Conservation (phyloP, 2,329 filamentous ascomycete species). For the Verticillium albo-atrum region DNA sequence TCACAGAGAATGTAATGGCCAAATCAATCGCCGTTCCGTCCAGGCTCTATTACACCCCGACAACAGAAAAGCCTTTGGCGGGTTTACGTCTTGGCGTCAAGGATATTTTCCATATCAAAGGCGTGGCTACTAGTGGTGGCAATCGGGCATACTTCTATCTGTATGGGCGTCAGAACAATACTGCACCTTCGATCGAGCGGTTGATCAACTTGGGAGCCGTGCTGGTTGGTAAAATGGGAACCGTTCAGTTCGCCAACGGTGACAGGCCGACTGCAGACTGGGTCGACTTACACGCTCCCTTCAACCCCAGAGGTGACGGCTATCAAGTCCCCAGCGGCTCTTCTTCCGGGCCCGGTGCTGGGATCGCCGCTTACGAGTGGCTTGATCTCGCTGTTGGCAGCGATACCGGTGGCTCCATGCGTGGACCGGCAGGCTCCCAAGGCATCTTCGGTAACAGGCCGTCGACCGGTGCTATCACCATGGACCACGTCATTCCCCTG, state of each 20-base stretch:
- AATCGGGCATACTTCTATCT: slow-evolving; percentile 51
- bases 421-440: slow-evolving; percentile 29
- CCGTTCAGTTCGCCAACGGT: slow-evolving; percentile 35
- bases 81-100: slow-evolving; percentile 50
- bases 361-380: slow-evolving; percentile 17
- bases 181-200: slow-evolving; percentile 45
- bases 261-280: slow-evolving; percentile 40
- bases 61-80: slow-evolving; percentile 36
- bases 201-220: slow-evolving; percentile 53
- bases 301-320: slow-evolving; percentile 23
- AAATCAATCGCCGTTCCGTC: slow-evolving; percentile 36
- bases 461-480: slow-evolving; percentile 28
- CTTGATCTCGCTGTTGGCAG: slow-evolving; percentile 17
- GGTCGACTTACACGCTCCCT: slow-evolving; percentile 20
- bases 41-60: slow-evolving; percentile 41
- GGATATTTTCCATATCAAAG: slow-evolving; percentile 51
- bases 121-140: slow-evolving; percentile 45
- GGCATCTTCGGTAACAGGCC: slow-evolving; percentile 41
- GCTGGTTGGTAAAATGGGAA: slow-evolving; percentile 39
- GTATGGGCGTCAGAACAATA: slow-evolving; percentile 39
- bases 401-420: slow-evolving; percentile 12
- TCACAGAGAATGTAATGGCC: slow-evolving; percentile 3
- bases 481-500: slow-evolving; percentile 36
- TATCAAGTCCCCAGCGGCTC: slow-evolving; percentile 16
- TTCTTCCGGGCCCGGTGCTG: slow-evolving; percentile 15